Base-by-base conservation (phyloP, 2,329 filamentous ascomycete genomes). In the Pyrenophora tritici-repentis region DNA sequence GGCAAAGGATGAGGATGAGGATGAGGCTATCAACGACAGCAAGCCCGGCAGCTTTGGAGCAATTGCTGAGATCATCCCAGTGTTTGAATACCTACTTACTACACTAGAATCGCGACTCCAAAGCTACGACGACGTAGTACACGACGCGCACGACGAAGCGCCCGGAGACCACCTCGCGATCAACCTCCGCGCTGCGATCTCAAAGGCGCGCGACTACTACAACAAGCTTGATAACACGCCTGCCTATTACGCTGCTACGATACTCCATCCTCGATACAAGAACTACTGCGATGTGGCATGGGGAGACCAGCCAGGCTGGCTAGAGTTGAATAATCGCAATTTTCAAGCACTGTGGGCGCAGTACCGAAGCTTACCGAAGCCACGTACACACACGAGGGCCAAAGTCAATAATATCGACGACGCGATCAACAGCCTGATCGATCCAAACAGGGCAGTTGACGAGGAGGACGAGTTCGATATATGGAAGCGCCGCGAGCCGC, bases 171-270 rank as follows among this genome's bases (percentile, higher is more conserved):
- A 55, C 26, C 35, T 56, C 13, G 20, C 35, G 14, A 56, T 56
- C 33, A 50, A 53, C 34, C 10, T 56, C 9, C 16, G 36, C 13
- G 42, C 44, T 2, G 49, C 42, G 8, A 7, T 46, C n/a, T 35
- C 1, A 3, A 33, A 56, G 47, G 37, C 42, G 20, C 33, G 41
- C n/a, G 44, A 51, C 14, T 55, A 55, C 35, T 55, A 51, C 33
- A 17, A 8, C 7, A 52, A 40, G 32, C 34, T 52, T 47, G 29
- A 22, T 7, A 4, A 4, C 20, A 4, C 20, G 4, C 20, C 7
- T 4, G 20, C 20, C 7, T 22, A 22, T 22, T 22, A 22, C 4
- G 20, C 20, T 22, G 20, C 4, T 22, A 22, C 20, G 20, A 22
- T 22, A 22, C 48, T 55, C 33, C 17, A 52, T 17, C 36, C 42